These are phyloP conservation scores for Aspergillus intermedius DNA, from an alignment of 2,329 filamentous ascomycete genomes.

Conservation along the genomic window DNA sequence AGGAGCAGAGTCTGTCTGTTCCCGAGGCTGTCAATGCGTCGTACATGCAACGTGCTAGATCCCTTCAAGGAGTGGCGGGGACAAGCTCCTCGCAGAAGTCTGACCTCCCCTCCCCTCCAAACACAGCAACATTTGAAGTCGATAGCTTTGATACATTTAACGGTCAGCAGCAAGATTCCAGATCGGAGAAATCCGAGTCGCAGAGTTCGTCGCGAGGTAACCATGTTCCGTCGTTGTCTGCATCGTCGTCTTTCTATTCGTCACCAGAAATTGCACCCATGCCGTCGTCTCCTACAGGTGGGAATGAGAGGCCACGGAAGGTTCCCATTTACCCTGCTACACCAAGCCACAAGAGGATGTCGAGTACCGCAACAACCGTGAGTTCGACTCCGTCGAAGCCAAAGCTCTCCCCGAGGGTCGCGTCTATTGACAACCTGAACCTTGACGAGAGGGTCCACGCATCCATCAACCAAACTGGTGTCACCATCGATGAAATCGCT, in stretches of 20 bases:
- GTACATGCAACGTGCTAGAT: slow-evolving; percentile 42
- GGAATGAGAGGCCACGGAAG: slow-evolving; percentile 20
- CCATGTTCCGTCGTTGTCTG: slow-evolving; percentile 29
- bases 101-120: slow-evolving; percentile 52
- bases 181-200: slow-evolving; percentile 21
- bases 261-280: slow-evolving; percentile 49
- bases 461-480: slow-evolving; percentile 69
- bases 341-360: slow-evolving; percentile 16
- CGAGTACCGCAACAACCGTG: slow-evolving; percentile 12
- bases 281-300: slow-evolving; percentile 19
- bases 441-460: slow-evolving; percentile 53
- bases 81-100: slow-evolving; percentile 32
- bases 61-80: slow-evolving; percentile 40
- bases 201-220: slow-evolving; percentile 36
- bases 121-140: slow-evolving; percentile 43
- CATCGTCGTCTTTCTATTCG: slow-evolving; percentile 46
- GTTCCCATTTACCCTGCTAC: slow-evolving; percentile 25
- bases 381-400: slow-evolving; percentile 24
- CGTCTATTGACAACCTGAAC: slow-evolving; percentile 44
- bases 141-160: slow-evolving; percentile 46
- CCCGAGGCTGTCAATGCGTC: slow-evolving; percentile 27
- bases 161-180: slow-evolving; percentile 46
- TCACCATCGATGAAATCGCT: slow-evolving; percentile 77
- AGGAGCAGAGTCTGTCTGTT: slow-evolving; percentile 27
- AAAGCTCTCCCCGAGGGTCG: slow-evolving; percentile 36